Evolutionary conservation across 192 early-diverging fungal genomes (phyloP).

Genomic region (Backusella australiensis): DNA sequence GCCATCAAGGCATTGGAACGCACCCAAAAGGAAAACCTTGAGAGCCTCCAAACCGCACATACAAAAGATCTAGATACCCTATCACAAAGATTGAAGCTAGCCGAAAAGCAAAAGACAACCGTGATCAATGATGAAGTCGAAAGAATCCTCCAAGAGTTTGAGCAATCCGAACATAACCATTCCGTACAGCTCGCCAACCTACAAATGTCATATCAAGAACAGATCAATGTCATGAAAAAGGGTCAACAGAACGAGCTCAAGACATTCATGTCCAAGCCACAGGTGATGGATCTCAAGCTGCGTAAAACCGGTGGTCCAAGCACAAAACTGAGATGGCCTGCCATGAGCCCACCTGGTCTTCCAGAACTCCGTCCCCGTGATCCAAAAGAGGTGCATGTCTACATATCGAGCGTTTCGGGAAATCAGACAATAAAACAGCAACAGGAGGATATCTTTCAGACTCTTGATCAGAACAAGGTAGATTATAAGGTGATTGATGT

Average conservation of each 20-base stretch:
- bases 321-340: slow-evolving; percentile 7
- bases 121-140: slow-evolving; percentile 33
- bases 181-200: slow-evolving; percentile 22
- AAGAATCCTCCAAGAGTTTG: slow-evolving; percentile 29
- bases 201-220: slow-evolving; percentile 28
- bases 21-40: slow-evolving; percentile 12
- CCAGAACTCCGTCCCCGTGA: slow-evolving; percentile 18
- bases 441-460: slow-evolving; percentile 20
- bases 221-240: slow-evolving; percentile 23
- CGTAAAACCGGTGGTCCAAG: slow-evolving; percentile 12
- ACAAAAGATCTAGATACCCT: slow-evolving; percentile 2
- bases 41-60: slow-evolving; percentile 9
- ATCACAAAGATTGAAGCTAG: slow-evolving; percentile 10
- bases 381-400: slow-evolving; percentile 21
- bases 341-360: neutral
- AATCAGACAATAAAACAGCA: slow-evolving; percentile 26
- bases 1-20: slow-evolving; percentile 19
- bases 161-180: slow-evolving; percentile 34
- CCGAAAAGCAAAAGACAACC: slow-evolving; percentile 18
- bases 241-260: slow-evolving; percentile 26
- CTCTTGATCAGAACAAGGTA: slow-evolving; percentile 9
- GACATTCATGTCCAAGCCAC: neutral
- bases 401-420: slow-evolving; percentile 26
- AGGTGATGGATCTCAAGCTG: neutral
- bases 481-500: slow-evolving; percentile 30